Base-by-base conservation (phyloP, 495 filamentous ascomycete species). In the Acidomyces sp. region DNA sequence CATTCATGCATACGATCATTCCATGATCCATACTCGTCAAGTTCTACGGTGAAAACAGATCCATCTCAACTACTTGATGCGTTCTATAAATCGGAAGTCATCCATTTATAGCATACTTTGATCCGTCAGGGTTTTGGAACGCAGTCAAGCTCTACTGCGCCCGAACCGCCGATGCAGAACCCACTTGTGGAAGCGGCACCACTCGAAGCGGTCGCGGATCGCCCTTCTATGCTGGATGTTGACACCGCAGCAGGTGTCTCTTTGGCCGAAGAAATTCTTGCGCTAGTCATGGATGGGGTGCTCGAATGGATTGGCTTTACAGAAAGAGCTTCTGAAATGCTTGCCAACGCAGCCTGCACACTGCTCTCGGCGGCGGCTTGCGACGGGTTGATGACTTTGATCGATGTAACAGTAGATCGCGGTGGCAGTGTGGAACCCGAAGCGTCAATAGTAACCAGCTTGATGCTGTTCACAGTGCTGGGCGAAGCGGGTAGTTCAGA, bases 391-490 rank as follows among this genome's bases (percentile, higher is more conserved):
- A 44, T 37, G 18, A 37, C 21, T 28, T 28, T 13, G 26, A 13
- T 39, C 2, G 34, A 6, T 9, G 42, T 45, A 2, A 38, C 26
- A 2, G 42, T 45, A 4, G 42, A 21, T 9, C 34, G 22, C n/a
- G 42, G 33, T 16, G 22, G 10, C 6, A 45, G 21, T 12, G 42
- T 45, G 13, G 42, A 37, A 7, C 42, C 42, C 16, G 24, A 9
- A 6, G 42, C 7, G 21, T 45, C 15, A 28, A 45, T 35, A 9
- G 42, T 45, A 28, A 46, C 19, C 19, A 39, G 30, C 13, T 11
- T 19, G 20, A 41, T 18, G 30, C 37, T 46, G 26, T 34, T 41
- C 36, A 46, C 43, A 4, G 43, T 41, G 27, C 37, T 40, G 12
- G 13, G 12, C 2, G 34, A 23, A 6, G 27, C 18, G 11, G 22